phyloP scores from a whole-genome alignment of 257 asterid species.

The Ilex asprella region DNA sequence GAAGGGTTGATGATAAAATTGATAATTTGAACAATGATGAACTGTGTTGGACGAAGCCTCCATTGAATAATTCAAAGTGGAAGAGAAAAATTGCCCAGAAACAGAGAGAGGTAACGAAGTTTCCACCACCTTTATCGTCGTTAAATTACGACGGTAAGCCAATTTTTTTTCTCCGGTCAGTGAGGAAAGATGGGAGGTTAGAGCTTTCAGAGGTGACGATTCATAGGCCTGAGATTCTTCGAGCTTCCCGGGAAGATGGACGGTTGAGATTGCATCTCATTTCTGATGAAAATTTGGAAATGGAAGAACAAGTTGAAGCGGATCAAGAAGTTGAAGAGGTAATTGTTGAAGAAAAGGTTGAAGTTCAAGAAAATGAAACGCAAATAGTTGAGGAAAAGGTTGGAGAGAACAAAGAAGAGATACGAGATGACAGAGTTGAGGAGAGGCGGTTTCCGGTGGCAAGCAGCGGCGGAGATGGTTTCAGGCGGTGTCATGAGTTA shows the following conservation, averaged over 20 bases:
- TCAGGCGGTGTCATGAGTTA: constrained; percentile 17
- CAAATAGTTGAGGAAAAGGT: too few relatives aligned
- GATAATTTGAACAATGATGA: constrained; percentile 12
- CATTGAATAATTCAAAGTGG: neutral
- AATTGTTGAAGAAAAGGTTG: too few relatives aligned
- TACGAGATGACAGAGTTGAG: constrained; percentile 3
- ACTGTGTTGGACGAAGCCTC: neutral
- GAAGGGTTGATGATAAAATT: constrained; percentile 15
- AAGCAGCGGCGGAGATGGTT: constrained; percentile 12
- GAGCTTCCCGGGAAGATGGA: constrained; percentile 29
- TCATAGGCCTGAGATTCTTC: constrained; percentile 15
- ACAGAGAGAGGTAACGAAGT: constrained; percentile 15
- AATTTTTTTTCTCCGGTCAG: constrained; percentile 22
- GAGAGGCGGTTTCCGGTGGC: constrained; percentile 18
- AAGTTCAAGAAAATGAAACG: too few relatives aligned
- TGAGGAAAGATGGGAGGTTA: constrained; percentile 32
- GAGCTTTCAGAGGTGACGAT: constrained; percentile 23
- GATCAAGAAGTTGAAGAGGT: neutral
- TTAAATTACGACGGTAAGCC: constrained; percentile 27
- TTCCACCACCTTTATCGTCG: constrained; percentile 35
- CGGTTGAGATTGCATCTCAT: constrained; percentile 30
- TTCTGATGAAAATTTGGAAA: neutral
- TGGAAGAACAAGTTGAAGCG: neutral
- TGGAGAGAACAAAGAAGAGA: neutral
- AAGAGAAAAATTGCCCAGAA: constrained; percentile 1